Base-by-base conservation (phyloP, 768 basidiomycete genomes). In the Rubroboletus pulcherrimus region DNA sequence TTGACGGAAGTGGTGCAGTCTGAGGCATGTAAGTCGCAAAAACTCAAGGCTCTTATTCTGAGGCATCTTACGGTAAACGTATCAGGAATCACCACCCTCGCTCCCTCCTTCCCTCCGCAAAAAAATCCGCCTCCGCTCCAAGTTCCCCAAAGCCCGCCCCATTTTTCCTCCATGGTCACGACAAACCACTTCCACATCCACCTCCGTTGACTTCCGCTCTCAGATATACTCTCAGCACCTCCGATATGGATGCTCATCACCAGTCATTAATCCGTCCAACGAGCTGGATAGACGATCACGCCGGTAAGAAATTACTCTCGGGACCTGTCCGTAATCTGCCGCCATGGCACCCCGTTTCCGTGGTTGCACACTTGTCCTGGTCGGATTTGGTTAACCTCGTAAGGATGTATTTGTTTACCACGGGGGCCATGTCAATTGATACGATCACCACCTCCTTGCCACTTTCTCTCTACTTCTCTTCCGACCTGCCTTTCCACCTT, bases 141-240 rank as follows among this genome's bases (percentile, higher is more conserved):
- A 61, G 39, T 9, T 71, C 68, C 1, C 67, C 67, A 14, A 59
- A 37, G 26, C 60, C 61, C 0, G 35, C 49, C 0, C 34, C 59
- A 0, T 44, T 50, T 26, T 65, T 57, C 34, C 38, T 66, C 12
- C 11, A 53, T 55, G 50, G 37, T 1, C 51, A 63, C 59, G 73
- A 76, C 63, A 77, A 77, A 52, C 73, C 74, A 1, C 69, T 78
- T 26, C 77, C 76, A 9, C 67, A 76, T n/a, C 77, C 76, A 8
- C 67, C 76, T 21, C 71, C 72, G 29, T 68, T 75, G 69, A 73
- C 70, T 15, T 47, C 63, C 5, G 24, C 48, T 2, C 53, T 60
- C 54, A 63, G 54, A 48, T 49, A 65, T 31, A 57, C 52, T 33
- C 61, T 66, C 63, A 58, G 65, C 54, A 54, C 59, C 19, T 61